Evolutionary conservation across 768 basidiomycete species (phyloP), one percentile per base, ranked within the genome.

Genomic region (Boletellus ananas): DNA sequence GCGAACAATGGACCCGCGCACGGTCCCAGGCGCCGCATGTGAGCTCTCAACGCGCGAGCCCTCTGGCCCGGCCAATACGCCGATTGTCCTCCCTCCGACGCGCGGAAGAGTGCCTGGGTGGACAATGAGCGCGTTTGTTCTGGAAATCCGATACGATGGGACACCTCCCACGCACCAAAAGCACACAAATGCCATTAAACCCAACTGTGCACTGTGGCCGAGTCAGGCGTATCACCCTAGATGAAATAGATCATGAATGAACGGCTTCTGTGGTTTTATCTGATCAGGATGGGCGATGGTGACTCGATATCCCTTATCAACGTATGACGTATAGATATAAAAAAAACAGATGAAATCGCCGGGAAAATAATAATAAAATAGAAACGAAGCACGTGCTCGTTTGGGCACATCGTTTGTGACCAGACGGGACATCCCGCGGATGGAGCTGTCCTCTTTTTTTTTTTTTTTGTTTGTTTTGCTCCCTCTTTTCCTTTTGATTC

Each of bases 271-370:
- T 41, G 11, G 33, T 11, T 13, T 43, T 36, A 58, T 50, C 42
- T 29, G 49, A 25, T 40, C 21, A 50, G 29, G 45, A n/a, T 59
- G 23, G 23, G 23, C 23, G 23, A 23, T 23, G 23, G 23, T 23
- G 63, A 59, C 52, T 50, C 47, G 27, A 61, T 50, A 29, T 2
- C 8, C 35, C 52, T 52, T 57, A 61, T 63, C 58, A 51, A 21
- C 41, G 31, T 6, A 42, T 5, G 38, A 39, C 47, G 37, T 34
- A 34, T n/a, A 10, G 31, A 8, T 21, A 25, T 16, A 27, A 34
- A 6, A 37, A 43, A 33, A 0, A 25, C 34, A 36, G 39, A 47
- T 34, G 16, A 34, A 27, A 49, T 47, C 33, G 20, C 18, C 36
- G 45, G 34, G 43, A 29, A 29, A 29, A 29, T 29, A 29, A 29